Evolutionary conservation across 2,329 filamentous ascomycete species (phyloP).

Genomic region (Knoxdaviesia capensis): DNA sequence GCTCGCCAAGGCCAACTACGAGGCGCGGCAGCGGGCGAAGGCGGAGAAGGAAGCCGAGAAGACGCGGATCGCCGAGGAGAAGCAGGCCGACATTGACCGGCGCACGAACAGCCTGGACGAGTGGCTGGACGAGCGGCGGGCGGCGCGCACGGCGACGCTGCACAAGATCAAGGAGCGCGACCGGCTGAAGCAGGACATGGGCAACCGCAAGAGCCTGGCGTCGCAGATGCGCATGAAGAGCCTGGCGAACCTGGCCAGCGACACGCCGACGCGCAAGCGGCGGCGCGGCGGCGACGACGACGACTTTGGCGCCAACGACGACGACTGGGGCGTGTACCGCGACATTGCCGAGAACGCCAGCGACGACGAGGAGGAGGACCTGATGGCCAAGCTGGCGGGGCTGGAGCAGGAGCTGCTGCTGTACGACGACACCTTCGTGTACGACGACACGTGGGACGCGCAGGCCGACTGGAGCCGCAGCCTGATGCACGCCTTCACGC

Average conservation of each 20-base stretch:
- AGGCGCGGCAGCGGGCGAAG: slow-evolving; percentile 83
- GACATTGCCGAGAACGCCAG: slow-evolving; percentile 69
- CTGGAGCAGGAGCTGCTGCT: slow-evolving; percentile 72
- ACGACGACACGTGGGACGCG: slow-evolving; percentile 79
- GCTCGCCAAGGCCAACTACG: slow-evolving; percentile 84
- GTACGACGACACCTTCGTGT: slow-evolving; percentile 75
- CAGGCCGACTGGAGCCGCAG: slow-evolving; percentile 92
- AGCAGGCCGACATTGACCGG: slow-evolving; percentile 64
- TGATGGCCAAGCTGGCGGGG: slow-evolving; percentile 48
- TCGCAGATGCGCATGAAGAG: slow-evolving; percentile 97
- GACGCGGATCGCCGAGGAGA: slow-evolving; percentile 62
- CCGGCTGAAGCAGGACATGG: slow-evolving; percentile 78
- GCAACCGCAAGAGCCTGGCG: slow-evolving; percentile 89
- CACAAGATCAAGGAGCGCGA: slow-evolving; percentile 86
- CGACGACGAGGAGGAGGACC: slow-evolving; percentile 78
- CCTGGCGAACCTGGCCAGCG: slow-evolving; percentile 85
- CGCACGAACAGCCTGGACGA: slow-evolving; percentile 66
- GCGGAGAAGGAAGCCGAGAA: slow-evolving; percentile 89
- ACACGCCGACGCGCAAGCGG: slow-evolving; percentile 67
- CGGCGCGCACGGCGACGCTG: slow-evolving; percentile 48
- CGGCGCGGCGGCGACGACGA: slow-evolving; percentile 81
- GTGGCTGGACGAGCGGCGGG: slow-evolving; percentile 71
- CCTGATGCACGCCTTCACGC: slow-evolving; percentile 72
- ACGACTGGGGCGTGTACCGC: slow-evolving; percentile 94
- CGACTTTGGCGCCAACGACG: slow-evolving; percentile 89